Evolutionary conservation across 257 asterid genomes (phyloP).

Genomic region (Perilla frutescens): DNA sequence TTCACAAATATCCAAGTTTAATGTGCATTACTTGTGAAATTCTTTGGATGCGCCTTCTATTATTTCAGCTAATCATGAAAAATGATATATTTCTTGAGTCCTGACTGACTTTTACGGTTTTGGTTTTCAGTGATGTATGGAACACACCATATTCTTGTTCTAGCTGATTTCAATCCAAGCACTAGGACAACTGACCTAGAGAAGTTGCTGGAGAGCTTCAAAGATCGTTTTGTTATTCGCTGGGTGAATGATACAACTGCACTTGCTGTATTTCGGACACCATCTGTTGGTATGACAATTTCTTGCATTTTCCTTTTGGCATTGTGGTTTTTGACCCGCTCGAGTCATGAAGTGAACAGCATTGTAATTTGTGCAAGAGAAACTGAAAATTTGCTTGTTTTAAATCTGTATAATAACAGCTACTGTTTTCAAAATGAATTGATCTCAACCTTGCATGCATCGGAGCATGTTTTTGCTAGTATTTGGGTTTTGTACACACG

Average conservation of each 20-base stretch:
- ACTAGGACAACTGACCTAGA: slow-evolving; percentile 77
- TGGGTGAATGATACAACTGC: slow-evolving; percentile 91
- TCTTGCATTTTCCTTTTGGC: slow-evolving; percentile 5
- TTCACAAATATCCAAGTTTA: slow-evolving; percentile 10
- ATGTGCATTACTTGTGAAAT: background rate
- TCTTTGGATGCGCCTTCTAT: background rate
- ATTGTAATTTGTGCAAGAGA: background rate
- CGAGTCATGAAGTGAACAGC: background rate
- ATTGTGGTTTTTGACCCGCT: slow-evolving; percentile 10
- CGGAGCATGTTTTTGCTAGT: slow-evolving; percentile 4
- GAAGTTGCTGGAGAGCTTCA: slow-evolving; percentile 68
- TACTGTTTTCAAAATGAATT: slow-evolving; percentile 1
- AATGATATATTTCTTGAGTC: slow-evolving; percentile 19
- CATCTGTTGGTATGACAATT: slow-evolving; percentile 63
- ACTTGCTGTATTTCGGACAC: slow-evolving; percentile 87
- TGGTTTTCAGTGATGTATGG: slow-evolving; percentile 57
- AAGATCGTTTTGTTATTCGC: slow-evolving; percentile 74
- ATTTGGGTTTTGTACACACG: background rate
- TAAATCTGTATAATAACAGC: background rate
- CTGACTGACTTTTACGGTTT: slow-evolving; percentile 18
- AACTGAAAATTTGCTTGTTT: background rate
- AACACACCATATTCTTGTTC: slow-evolving; percentile 79
- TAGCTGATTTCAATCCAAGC: slow-evolving; percentile 71
- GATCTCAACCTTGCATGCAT: slow-evolving; percentile 1
- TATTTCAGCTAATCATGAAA: slow-evolving; percentile 37